Conservation (phyloP, 1,139 yeast genomes). For the Pichia sp. region DNA sequence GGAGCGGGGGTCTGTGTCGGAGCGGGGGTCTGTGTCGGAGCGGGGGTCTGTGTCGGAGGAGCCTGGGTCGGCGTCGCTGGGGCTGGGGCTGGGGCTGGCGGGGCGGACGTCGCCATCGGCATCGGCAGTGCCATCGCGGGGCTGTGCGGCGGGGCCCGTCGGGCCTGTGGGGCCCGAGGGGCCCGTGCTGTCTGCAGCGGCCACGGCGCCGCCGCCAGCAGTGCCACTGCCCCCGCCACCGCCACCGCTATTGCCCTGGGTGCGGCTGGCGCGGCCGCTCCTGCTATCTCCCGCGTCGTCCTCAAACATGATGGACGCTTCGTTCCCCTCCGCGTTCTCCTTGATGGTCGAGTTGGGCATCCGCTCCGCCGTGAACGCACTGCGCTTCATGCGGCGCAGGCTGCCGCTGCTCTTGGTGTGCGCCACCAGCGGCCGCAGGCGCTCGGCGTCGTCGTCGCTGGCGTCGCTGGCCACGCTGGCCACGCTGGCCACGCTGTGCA, state of each 20-base stretch:
- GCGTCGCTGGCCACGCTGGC: not conserved
- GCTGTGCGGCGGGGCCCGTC: not conserved
- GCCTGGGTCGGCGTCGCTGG: not conserved
- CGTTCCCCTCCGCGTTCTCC: slow-evolving; percentile 63
- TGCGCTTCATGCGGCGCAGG: slow-evolving; percentile 28
- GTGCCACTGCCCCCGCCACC: not conserved
- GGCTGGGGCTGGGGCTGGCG: not conserved
- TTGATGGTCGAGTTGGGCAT: slow-evolving; percentile 69
- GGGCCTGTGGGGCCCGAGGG: not conserved
- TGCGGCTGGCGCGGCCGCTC: not conserved
- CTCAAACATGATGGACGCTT: slow-evolving; percentile 52
- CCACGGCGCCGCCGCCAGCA: not conserved
- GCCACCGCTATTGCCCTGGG: not conserved
- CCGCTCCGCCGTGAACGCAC: slow-evolving; percentile 67
- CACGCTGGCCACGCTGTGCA: not conserved
- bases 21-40: not conserved
- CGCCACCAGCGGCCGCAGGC: not conserved
- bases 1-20: not conserved
- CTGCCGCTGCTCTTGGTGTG: slow-evolving; percentile 2
- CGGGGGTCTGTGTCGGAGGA: not conserved
- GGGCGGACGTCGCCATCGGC: not conserved
- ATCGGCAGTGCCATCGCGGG: not conserved
- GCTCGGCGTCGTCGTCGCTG: not conserved
- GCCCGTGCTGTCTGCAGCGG: not conserved
- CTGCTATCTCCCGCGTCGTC: not conserved